Evolutionary conservation across 805 yeast genomes (phyloP), one percentile per base, ranked within the genome.

Genomic region (Cephaloascus fragrans): DNA sequence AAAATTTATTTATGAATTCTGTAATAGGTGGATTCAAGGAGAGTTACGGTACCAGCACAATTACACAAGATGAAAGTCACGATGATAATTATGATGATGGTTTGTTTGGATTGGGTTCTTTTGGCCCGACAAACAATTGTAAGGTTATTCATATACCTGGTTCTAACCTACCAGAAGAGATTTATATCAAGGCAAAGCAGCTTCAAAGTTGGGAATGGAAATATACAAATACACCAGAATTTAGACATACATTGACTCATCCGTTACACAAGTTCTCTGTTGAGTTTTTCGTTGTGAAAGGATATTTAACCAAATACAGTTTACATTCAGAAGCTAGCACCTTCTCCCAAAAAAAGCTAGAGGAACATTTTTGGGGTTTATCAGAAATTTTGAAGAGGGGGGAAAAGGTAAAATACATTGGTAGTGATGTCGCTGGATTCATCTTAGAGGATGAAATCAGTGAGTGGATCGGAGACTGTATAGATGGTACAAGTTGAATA

Each of bases 201-300:
- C 58, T 86, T 16, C 51, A 61, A 34, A 56, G 67, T 17, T 82
- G 93, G 83, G 62, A 73, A 2, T 89, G 96, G 95, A 73, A 62
- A 29, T 87, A 62, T 55, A 89, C 87, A 1, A 64, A 69, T 17
- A 82, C 96, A 0, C 96, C 97, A 0, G 68, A 64, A 42, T 93
- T 90, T 54, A 64, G 70, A 32, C 77, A 83, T 41, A 49, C 51
- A 1, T 52, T 83, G 16, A 50, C 49, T 2, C 57, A 62, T 33
- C 55, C 55, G 0, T 54, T 58, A 32, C 44, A 53, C 42, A 55
- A 62, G 10, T 44, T 66, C 46, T 39, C 37, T 15, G 51, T 73
- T 4, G 52, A 46, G 26, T 65, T 71, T 34, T 41, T 52, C 2
- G 78, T 87, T 3, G 79, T 71, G 4, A 77, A 73, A 41, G 83